Evolutionary conservation across 306 rosid genomes (phyloP).

Genomic region (Medicago lupulina): DNA sequence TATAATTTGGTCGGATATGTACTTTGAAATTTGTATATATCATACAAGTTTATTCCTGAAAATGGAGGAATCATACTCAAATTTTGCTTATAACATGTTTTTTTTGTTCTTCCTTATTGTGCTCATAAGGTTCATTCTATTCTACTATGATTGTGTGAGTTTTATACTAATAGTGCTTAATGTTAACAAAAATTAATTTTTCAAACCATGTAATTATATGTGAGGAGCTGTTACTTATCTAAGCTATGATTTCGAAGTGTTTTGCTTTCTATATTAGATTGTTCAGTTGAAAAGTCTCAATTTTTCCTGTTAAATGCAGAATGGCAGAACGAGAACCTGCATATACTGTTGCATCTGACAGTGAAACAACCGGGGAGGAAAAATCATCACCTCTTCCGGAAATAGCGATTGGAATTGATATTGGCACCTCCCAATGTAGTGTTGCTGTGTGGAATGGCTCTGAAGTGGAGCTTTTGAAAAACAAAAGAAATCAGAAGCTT

Average conservation of each 20-base stretch:
- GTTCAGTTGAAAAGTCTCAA: conserved; percentile 2
- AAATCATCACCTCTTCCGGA: conserved; percentile 62
- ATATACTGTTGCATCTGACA: conserved; percentile 83
- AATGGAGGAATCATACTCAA: too few relatives aligned
- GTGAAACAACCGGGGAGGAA: conserved; percentile 80
- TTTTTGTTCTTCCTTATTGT: too few relatives aligned
- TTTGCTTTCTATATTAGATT: background rate
- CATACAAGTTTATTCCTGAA: too few relatives aligned
- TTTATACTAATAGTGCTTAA: background rate
- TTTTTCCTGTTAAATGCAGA: conserved; percentile 51
- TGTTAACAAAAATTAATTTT: background rate
- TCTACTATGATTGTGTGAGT: background rate
- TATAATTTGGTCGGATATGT: too few relatives aligned
- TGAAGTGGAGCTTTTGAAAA: conserved; percentile 72
- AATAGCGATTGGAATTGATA: conserved; percentile 80
- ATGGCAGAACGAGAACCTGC: conserved; percentile 84
- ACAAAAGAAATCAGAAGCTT: conserved; percentile 72
- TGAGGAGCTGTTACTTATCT: background rate
- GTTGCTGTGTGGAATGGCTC: conserved; percentile 92
- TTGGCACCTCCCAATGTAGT: conserved; percentile 90
- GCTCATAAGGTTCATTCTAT: conserved; percentile 4
- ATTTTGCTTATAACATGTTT: background rate
- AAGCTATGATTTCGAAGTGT: background rate
- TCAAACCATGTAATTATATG: background rate
- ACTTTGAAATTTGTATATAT: too few relatives aligned